Conservation (phyloP, 192 early-diverging fungal species). For the Physocladia obscura region DNA sequence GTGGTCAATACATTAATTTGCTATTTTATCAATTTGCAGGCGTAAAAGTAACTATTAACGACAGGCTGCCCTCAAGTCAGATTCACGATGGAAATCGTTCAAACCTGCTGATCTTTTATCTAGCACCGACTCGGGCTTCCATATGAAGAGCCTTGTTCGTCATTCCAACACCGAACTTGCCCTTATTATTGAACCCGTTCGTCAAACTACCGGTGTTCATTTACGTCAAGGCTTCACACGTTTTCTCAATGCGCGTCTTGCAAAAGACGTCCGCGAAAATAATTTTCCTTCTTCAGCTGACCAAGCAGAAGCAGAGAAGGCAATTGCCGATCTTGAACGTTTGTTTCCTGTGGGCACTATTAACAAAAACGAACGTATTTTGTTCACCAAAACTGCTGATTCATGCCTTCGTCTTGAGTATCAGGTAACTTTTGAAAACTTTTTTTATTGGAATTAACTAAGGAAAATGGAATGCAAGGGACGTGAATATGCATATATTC, state of each 20-base stretch:
- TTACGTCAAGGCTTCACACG: conserved; percentile 48
- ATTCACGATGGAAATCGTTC: too few species aligned
- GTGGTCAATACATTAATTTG: too few species aligned
- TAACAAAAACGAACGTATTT: conserved; percentile 6
- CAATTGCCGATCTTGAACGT: conserved; percentile 27
- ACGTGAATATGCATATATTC: conserved; percentile 14
- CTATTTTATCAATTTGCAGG: too few species aligned
- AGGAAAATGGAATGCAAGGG: too few species aligned
- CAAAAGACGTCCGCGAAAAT: conserved; percentile 18
- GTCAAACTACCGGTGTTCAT: conserved; percentile 47
- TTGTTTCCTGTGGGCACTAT: conserved; percentile 35
- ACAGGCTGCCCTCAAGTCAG: too few species aligned
- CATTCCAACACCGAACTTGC: conserved; percentile 16
- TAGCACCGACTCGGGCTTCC: conserved; percentile 6
- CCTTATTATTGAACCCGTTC: conserved; percentile 29
- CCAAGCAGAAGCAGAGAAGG: conserved; percentile 6
- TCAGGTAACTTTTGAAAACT: conserved; percentile 10
- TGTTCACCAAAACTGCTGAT: conserved; percentile 32
- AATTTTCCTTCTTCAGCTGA: background rate
- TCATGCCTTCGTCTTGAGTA: conserved; percentile 33
- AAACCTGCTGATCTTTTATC: background rate
- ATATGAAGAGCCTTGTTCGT: conserved; percentile 21
- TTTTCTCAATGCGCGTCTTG: conserved; percentile 32
- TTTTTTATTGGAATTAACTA: background rate
- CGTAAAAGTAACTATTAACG: too few species aligned